These are phyloP conservation scores for Candida parachauliodes DNA, from an alignment of 805 yeast species.

Conservation along the genomic window DNA sequence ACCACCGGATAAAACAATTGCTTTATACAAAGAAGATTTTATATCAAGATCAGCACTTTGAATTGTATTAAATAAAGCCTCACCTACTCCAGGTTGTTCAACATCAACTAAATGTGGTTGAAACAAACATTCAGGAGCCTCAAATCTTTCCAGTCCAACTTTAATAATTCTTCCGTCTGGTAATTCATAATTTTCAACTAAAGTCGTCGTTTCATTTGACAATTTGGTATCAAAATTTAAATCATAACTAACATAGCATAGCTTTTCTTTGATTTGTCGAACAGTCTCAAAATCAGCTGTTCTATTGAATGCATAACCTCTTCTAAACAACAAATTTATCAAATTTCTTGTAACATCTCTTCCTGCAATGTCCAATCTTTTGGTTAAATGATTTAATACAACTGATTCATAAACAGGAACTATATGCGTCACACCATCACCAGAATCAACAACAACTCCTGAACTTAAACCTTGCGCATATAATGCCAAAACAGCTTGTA, in stretches of 20 bases:
- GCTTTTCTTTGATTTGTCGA: conserved; percentile 93
- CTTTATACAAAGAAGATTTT: conserved; percentile 81
- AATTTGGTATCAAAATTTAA: conserved; percentile 82
- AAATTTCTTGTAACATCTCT: conserved; percentile 96
- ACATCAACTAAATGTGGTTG: conserved; percentile 94
- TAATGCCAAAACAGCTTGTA: conserved; percentile 95
- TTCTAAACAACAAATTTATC: conserved; percentile 83
- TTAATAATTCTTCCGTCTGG: conserved; percentile 96
- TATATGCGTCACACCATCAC: conserved; percentile 98
- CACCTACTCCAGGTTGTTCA: conserved; percentile 97
- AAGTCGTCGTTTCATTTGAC: conserved; percentile 91
- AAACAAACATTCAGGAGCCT: conserved; percentile 95
- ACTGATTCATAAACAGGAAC: conserved; percentile 97
- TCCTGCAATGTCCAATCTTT: conserved; percentile 95
- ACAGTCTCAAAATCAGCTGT: conserved; percentile 99
- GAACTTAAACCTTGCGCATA: conserved; percentile 96
- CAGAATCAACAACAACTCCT: conserved; percentile 98
- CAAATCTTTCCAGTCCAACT: conserved; percentile 93
- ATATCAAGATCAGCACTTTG: conserved; percentile 95
- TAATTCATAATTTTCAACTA: conserved; percentile 86
- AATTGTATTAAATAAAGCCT: conserved; percentile 82
- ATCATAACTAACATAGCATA: conserved; percentile 94
- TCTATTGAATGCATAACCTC: conserved; percentile 97
- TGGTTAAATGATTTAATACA: conserved; percentile 90
- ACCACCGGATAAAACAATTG: conserved; percentile 95